Conservation (phyloP, 495 filamentous ascomycete species). For the Daldinia vernicosa region DNA sequence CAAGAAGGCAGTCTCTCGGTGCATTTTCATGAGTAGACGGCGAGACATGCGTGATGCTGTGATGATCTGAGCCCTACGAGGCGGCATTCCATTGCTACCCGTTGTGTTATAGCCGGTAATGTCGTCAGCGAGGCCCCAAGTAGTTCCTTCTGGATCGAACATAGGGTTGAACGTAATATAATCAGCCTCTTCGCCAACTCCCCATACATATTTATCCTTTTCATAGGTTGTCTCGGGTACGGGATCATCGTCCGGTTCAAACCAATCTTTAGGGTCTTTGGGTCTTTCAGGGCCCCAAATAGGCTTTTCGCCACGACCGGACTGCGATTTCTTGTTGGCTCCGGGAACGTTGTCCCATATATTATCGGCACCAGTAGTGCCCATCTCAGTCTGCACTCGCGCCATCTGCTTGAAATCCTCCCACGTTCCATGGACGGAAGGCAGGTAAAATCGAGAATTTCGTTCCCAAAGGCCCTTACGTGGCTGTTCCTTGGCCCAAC, state of each 20-base stretch:
- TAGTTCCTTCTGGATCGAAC: slow-evolving; percentile 88
- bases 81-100: slow-evolving; percentile 64
- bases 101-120: slow-evolving; percentile 87
- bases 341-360: slow-evolving; percentile 66
- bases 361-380: slow-evolving; percentile 76
- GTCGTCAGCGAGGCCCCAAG: slow-evolving; percentile 86
- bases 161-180: slow-evolving; percentile 93
- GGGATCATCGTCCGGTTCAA: slow-evolving; percentile 73
- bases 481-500: slow-evolving; percentile 84
- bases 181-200: slow-evolving; percentile 91
- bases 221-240: slow-evolving; percentile 75
- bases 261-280: slow-evolving; percentile 67
- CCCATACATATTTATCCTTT: slow-evolving; percentile 85
- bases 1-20: slow-evolving; percentile 80
- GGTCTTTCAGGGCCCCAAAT: slow-evolving; percentile 89
- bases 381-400: slow-evolving; percentile 86
- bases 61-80: slow-evolving; percentile 88
- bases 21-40: slow-evolving; percentile 85
- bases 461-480: slow-evolving; percentile 95
- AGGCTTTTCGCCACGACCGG: slow-evolving; percentile 64
- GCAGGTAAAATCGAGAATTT: slow-evolving; percentile 90
- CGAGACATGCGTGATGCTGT: slow-evolving; percentile 84
- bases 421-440: slow-evolving; percentile 86
- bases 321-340: slow-evolving; percentile 43
- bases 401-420: slow-evolving; percentile 93